phyloP scores from a whole-genome alignment of 75 land plant genomes.

The Pseudotsuga menziesii region DNA sequence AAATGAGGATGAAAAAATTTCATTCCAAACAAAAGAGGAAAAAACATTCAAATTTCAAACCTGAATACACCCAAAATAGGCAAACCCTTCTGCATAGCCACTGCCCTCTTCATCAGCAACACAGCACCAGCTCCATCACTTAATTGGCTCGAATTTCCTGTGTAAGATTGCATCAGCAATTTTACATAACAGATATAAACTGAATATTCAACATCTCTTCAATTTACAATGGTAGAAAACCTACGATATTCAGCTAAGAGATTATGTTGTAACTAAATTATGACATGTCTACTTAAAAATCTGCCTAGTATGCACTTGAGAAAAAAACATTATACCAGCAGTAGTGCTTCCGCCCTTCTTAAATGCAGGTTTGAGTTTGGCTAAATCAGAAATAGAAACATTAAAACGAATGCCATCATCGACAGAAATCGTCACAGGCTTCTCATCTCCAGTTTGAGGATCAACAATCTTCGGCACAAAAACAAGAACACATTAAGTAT shows the following conservation, averaged over 20 bases:
- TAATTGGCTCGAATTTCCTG: slow-evolving; percentile 91
- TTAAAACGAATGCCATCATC: neutral
- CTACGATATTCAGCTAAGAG: neutral
- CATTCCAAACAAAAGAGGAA: neutral
- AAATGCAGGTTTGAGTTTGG: neutral
- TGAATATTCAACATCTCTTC: neutral
- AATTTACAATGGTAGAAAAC: neutral
- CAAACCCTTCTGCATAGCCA: slow-evolving; percentile 64
- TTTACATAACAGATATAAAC: neutral
- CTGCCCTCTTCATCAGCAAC: slow-evolving; percentile 74
- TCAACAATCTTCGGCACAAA: slow-evolving; percentile 59
- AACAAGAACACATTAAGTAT: slow-evolving; percentile 6
- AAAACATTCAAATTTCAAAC: slow-evolving; percentile 17
- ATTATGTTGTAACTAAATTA: neutral
- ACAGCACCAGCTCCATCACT: slow-evolving; percentile 98
- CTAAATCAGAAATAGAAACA: neutral
- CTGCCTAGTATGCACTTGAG: neutral
- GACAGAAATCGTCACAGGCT: slow-evolving; percentile 62
- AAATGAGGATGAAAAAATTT: neutral
- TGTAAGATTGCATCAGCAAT: neutral
- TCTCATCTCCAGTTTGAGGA: slow-evolving; percentile 89
- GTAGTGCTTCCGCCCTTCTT: slow-evolving; percentile 40
- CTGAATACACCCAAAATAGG: slow-evolving; percentile 94
- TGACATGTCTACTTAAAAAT: neutral
- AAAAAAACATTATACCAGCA: slow-evolving; percentile 56